Conservation (phyloP, 495 filamentous ascomycete genomes). For the Podospora pseudocomata region DNA sequence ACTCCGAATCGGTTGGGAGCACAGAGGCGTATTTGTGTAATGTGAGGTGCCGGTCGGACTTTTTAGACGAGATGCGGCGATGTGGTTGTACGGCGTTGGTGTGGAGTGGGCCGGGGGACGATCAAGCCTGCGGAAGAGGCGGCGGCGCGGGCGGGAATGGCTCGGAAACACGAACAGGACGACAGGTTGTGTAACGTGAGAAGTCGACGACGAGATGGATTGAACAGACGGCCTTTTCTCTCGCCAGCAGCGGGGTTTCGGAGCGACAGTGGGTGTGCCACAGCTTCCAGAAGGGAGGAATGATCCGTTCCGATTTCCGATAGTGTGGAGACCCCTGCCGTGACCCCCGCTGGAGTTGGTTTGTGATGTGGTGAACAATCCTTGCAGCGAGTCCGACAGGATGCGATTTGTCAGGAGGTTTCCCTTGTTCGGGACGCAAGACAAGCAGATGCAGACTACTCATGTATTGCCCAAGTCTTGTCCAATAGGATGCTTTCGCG, state of each 20-base stretch:
- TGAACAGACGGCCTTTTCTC: background rate
- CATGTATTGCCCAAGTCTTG: background rate
- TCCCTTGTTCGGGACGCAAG: background rate
- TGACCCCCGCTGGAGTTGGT: background rate
- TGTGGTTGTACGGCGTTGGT: too few species aligned
- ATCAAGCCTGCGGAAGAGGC: background rate
- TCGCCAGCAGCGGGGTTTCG: background rate
- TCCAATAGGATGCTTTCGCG: background rate
- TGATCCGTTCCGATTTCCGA: background rate
- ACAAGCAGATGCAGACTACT: background rate
- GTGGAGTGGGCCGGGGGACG: too few species aligned
- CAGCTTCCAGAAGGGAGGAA: background rate
- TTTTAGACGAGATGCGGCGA: too few species aligned
- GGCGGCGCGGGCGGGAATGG: background rate
- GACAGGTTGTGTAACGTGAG: background rate
- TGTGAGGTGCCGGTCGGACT: background rate
- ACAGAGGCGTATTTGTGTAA: background rate
- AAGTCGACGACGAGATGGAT: background rate
- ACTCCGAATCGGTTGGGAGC: background rate
- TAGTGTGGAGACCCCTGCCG: background rate
- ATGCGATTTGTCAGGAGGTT: background rate
- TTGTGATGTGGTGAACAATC: background rate
- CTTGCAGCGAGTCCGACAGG: background rate
- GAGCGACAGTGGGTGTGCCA: background rate
- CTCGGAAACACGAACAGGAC: background rate